Evolutionary conservation across 2,329 filamentous ascomycete species (phyloP), one percentile per base, ranked within the genome.

Genomic region (Arthrobotrys sphaeroides): DNA sequence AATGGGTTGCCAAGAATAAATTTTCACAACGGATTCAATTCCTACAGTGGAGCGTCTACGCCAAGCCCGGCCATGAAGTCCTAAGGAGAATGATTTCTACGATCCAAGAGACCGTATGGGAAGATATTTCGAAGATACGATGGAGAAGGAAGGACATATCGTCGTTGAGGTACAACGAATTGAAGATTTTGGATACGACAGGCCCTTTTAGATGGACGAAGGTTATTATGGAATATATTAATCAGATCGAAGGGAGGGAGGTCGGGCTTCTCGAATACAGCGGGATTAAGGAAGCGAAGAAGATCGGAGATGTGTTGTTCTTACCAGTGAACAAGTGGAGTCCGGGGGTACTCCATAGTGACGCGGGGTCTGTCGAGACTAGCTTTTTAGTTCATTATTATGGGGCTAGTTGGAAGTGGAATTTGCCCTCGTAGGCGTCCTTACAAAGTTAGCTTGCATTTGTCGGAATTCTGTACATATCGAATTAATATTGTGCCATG

Each of bases 121-220:
- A 57, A 12, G 64, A 67, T 40, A 59, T 67, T 10, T 43, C 49
- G 4, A 26, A 57, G 36, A 42, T 33, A 10, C 16, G 20, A 3
- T 57, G 38, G 38, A 36, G 20, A 4, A 9, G 28, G 38, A 67
- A 59, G 40, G 42, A 49, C 28, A 16, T 67, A 12, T 47, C 38
- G 20, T 57, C 49, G 5, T 2, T 67, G 12, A 26, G 13, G 26
- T 67, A 67, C 26, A 45, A 47, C 20, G 16, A 47, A 4, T 3
- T 57, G 26, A 47, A 67, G 38, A 47, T 67, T n/a, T 40, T 67
- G 26, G 36, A 47, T 42, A 67, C 36, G 12, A 67, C 64, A 2
- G 72, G 72, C 0, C 72, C 72, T 3, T 75, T 72, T 33, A 57
- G 45, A 22, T 72, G 67, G 67, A 72, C 67, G 0, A 57, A 59